Evolutionary conservation across 1,139 yeast genomes (phyloP), one percentile per base, ranked within the genome.

Genomic region (Hemisphaericaspora subhashii): DNA sequence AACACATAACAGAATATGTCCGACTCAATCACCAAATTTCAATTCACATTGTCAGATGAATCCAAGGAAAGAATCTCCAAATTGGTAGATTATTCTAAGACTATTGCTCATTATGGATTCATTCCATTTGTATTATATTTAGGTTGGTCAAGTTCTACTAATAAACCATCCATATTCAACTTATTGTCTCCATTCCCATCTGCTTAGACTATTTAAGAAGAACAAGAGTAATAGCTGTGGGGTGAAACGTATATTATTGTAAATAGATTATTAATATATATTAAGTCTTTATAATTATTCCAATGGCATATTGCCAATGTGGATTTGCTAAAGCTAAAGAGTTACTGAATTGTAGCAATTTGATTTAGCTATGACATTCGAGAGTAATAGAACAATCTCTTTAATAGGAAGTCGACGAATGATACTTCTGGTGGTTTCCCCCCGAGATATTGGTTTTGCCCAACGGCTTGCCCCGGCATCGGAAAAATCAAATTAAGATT

Each of bases 61-160:
- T 79, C 85, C 46, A 81, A 83, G 77, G 98, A 92, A 71, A 88
- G 98, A 69, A 78, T 92, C 63, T 66, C 83, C 63, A 87, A 83
- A 64, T 70, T 89, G 49, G 71, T 89, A 54, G 95, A 86, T 54
- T 75, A 88, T 55, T 83, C 96, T 50, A 86, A 88, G 64, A 85
- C 87, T 41, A 77, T 86, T 57, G 86, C 92, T 44, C 98, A 92
- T 69, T 92, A 89, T 66, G 97, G 98, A 32, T 92, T 95, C 86
- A 84, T 92, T 55, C 98, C 98, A 44, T 86, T 92, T 59, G 84
- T 92, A 50, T 74, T 92, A 57, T 92, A 92, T 72, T 73, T 92
- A 58, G 98, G 96, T 32, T 90, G 96, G 96, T 73, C 86, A 45
- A 81, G 86, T 53, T 81, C 94, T 47, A 76, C 88, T 43, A 86